A percentile compares a stretch with the other conserved stretches of the same genome.
Evolutionary conservation across 2,329 filamentous ascomycete genomes (phyloP).

Genomic region (Claviceps pazoutovae): DNA sequence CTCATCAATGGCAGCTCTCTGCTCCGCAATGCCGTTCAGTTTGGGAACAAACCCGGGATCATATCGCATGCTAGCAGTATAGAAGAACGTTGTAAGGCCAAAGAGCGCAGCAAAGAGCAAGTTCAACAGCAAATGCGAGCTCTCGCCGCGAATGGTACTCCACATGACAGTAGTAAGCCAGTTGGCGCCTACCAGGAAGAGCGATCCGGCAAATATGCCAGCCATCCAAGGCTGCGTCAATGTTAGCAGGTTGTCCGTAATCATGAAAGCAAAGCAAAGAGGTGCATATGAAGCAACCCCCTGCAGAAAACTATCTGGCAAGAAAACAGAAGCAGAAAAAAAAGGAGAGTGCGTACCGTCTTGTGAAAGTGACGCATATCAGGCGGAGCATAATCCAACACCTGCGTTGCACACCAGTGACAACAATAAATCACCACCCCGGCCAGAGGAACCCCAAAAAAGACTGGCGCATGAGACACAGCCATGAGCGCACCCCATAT

Average conservation of each 20-base stretch:
- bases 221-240: slow-evolving; percentile 64
- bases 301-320: neutral
- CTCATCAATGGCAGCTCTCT: slow-evolving; percentile 79
- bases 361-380: slow-evolving; percentile 85
- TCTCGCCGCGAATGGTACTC: slow-evolving; percentile 17
- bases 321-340: neutral
- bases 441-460: slow-evolving; percentile 59
- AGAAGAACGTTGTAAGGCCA: slow-evolving; percentile 68
- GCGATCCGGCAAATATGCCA: slow-evolving; percentile 77
- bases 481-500: slow-evolving; percentile 59
- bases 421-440: slow-evolving; percentile 52
- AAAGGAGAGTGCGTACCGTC: slow-evolving; percentile 44
- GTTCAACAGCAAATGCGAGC: slow-evolving; percentile 57
- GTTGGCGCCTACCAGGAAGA: slow-evolving; percentile 66
- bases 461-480: slow-evolving; percentile 60
- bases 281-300: no score
- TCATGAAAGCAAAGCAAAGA: no score
- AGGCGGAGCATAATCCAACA: slow-evolving; percentile 67
- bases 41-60: slow-evolving; percentile 93
- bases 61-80: slow-evolving; percentile 67
- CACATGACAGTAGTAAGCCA: slow-evolving; percentile 64
- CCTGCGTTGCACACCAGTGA: slow-evolving; percentile 63
- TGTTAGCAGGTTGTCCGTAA: neutral
- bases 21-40: slow-evolving; percentile 74
- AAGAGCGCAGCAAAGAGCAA: slow-evolving; percentile 55